phyloP scores from a whole-genome alignment of 2,329 filamentous ascomycete genomes.

The Fusarium sp. region DNA sequence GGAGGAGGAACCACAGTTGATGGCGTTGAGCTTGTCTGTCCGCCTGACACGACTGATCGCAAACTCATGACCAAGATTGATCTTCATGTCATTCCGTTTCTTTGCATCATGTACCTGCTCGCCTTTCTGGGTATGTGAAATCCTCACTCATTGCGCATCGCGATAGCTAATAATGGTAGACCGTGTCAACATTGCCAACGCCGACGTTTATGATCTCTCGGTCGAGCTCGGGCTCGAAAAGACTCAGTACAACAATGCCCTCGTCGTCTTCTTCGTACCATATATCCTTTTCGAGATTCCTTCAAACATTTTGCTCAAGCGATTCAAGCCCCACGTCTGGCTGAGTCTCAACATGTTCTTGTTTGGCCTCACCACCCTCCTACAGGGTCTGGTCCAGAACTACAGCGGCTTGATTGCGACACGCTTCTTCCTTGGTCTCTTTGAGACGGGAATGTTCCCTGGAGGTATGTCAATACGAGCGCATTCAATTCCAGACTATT shows the following conservation, averaged over 20 bases:
- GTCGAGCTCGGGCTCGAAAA: slow-evolving; percentile 67
- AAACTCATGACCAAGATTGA: slow-evolving; percentile 75
- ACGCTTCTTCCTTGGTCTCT: slow-evolving; percentile 83
- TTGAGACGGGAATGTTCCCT: slow-evolving; percentile 76
- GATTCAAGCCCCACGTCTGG: slow-evolving; percentile 69
- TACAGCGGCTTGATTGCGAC: slow-evolving; percentile 80
- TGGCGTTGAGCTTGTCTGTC: slow-evolving; percentile 50
- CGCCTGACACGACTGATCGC: slow-evolving; percentile 66
- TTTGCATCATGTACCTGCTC: slow-evolving; percentile 74
- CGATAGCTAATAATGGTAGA: slow-evolving; percentile 46
- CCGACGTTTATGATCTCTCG: slow-evolving; percentile 69
- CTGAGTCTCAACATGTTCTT: slow-evolving; percentile 82
- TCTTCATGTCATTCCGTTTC: slow-evolving; percentile 72
- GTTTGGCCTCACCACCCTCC: slow-evolving; percentile 77
- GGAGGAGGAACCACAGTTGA: slow-evolving; percentile 20
- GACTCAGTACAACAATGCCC: slow-evolving; percentile 73
- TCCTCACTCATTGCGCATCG: not conserved
- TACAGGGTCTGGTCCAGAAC: slow-evolving; percentile 79
- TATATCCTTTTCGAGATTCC: slow-evolving; percentile 77
- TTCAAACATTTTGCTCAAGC: slow-evolving; percentile 71
- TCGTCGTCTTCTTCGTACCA: slow-evolving; percentile 83
- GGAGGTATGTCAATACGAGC: slow-evolving; percentile 44
- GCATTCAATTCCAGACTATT: slow-evolving; percentile 42
- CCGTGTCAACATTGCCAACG: slow-evolving; percentile 82
- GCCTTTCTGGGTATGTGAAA: slow-evolving; percentile 65